phyloP scores from a whole-genome alignment of 2,329 filamentous ascomycete genomes.

The Sphaceloma murrayae region DNA sequence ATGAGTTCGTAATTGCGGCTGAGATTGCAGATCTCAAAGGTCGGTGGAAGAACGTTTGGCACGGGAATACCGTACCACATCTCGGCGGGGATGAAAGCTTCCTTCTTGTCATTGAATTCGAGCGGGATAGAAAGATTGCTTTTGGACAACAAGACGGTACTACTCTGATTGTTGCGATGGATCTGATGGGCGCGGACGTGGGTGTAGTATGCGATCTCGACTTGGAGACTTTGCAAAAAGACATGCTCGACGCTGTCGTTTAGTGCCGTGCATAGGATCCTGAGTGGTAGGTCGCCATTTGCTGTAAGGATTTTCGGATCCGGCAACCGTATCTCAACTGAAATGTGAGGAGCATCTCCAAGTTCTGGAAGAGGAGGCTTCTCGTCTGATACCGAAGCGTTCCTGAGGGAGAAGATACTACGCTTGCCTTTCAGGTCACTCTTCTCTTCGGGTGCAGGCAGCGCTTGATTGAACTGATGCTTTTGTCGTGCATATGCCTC shows the following conservation, averaged over 20 bases:
- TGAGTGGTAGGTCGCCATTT: constrained; percentile 72
- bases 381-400: constrained; percentile 11
- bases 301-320: constrained; percentile 83
- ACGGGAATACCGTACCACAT: constrained; percentile 65
- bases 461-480: constrained; percentile 46
- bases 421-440: constrained; percentile 24
- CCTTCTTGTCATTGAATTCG: constrained; percentile 46
- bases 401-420: constrained; percentile 18
- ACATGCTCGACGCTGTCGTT: constrained; percentile 59
- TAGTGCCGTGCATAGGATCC: constrained; percentile 69
- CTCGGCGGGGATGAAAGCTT: constrained; percentile 42
- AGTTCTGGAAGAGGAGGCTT: constrained; percentile 21
- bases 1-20: constrained; percentile 74
- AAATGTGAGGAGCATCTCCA: constrained; percentile 48
- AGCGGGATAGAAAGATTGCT: constrained; percentile 64
- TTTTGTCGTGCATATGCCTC: constrained; percentile 76
- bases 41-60: constrained; percentile 78
- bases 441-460: constrained; percentile 17
- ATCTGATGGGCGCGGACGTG: constrained; percentile 70
- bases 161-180: constrained; percentile 56
- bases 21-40: constrained; percentile 83
- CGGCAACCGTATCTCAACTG: constrained; percentile 74
- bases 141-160: constrained; percentile 65
- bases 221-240: constrained; percentile 67
- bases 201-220: constrained; percentile 73